Conservation (phyloP, 2,329 filamentous ascomycete genomes). For the Cercospora sojina region DNA sequence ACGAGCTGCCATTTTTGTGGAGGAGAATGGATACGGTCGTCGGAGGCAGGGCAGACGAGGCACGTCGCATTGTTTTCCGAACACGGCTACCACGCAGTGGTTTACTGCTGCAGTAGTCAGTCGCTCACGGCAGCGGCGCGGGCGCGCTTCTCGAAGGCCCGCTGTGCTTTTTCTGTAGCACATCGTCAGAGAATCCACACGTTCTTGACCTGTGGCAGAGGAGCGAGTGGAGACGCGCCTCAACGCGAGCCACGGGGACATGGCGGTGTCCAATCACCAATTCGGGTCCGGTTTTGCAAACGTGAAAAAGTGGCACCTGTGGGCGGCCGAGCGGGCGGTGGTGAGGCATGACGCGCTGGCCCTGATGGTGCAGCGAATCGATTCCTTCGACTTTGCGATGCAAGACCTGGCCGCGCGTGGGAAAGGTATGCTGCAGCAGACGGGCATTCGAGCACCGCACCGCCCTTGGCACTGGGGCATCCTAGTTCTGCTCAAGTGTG, state of each 20-base stretch:
- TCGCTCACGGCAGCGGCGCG: not conserved
- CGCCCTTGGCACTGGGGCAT: not conserved
- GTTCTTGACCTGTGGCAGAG: not conserved
- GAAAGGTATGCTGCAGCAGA: not conserved
- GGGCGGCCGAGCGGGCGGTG: not conserved
- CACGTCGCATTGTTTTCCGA: not conserved
- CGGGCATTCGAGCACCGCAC: not conserved
- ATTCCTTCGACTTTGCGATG: not conserved
- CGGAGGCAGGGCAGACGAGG: not conserved
- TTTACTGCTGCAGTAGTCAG: not conserved
- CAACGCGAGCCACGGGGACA: not conserved
- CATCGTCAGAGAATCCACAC: not conserved
- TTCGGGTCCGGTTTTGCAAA: not conserved
- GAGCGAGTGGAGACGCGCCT: not conserved
- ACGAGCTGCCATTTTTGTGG: not conserved
- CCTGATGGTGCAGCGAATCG: not conserved
- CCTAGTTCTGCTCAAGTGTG: not conserved
- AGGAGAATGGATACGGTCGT: not conserved
- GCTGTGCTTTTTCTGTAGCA: not conserved
- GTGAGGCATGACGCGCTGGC: not conserved
- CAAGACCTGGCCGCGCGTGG: not conserved
- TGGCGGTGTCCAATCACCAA: not conserved
- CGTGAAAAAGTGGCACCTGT: not conserved
- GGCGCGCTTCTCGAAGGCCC: not conserved
- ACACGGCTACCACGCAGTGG: not conserved